phyloP scores from a whole-genome alignment of 257 asterid species.

The Solanum dulcamara region DNA sequence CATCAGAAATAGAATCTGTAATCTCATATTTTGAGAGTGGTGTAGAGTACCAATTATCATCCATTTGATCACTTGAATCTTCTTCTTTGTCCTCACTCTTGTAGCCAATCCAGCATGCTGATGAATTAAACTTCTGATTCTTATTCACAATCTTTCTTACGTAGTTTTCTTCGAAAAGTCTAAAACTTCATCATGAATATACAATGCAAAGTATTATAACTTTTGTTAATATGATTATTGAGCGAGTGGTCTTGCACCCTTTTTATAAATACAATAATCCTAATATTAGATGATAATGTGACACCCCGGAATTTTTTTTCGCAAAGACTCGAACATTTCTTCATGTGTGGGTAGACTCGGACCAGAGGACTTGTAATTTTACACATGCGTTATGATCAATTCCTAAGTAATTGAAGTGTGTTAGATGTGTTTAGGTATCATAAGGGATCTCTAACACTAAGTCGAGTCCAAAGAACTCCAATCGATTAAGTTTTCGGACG shows the following conservation, averaged over 20 bases:
- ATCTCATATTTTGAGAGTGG: background rate
- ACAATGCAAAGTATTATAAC: background rate
- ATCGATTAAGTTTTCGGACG: no score
- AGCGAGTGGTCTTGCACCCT: background rate
- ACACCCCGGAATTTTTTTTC: no score
- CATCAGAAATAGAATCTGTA: background rate
- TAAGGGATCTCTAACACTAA: no score
- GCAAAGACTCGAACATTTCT: no score
- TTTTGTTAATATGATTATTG: background rate
- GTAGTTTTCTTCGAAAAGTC: background rate
- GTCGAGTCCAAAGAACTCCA: no score
- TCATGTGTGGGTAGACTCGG: no score
- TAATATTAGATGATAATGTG: background rate
- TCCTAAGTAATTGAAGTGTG: no score
- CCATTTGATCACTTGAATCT: background rate
- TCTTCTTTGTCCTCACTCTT: background rate
- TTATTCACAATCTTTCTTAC: background rate
- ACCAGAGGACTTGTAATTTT: no score
- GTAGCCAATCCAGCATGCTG: background rate
- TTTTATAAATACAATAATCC: background rate
- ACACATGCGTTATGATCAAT: no score
- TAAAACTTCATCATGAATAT: background rate
- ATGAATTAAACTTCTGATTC: background rate
- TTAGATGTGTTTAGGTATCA: no score
- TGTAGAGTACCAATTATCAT: background rate